Conservation (phyloP, 345 rosid species). For the Corchorus capsularis region DNA sequence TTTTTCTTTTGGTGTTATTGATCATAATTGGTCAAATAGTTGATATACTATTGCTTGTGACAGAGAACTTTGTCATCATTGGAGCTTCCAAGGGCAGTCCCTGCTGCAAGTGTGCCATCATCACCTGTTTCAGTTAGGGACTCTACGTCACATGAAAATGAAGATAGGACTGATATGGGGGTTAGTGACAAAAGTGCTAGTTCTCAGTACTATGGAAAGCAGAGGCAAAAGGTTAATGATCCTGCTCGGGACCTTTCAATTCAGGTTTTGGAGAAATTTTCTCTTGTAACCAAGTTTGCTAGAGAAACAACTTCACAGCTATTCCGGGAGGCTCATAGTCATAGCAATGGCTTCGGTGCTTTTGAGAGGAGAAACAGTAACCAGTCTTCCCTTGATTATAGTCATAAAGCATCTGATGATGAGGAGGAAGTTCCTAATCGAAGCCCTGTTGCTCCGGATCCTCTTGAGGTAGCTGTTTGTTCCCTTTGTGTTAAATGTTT, state of each 20-base stretch:
- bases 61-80: conserved; percentile 89
- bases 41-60: conserved; percentile 26
- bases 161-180: conserved; percentile 42
- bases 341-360: conserved; percentile 59
- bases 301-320: conserved; percentile 90
- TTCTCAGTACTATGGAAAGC: conserved; percentile 54
- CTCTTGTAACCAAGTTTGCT: conserved; percentile 93
- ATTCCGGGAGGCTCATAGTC: conserved; percentile 60
- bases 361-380: conserved; percentile 54
- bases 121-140: conserved; percentile 42
- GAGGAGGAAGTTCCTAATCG: conserved; percentile 43
- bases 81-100: conserved; percentile 83
- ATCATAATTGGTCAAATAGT: neutral
- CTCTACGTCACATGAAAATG: conserved; percentile 47
- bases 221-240: conserved; percentile 68
- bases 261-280: conserved; percentile 87
- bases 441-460: conserved; percentile 67
- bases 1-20: neutral
- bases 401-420: conserved; percentile 41
- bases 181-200: conserved; percentile 34
- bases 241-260: conserved; percentile 91
- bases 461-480: conserved; percentile 66
- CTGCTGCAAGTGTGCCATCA: conserved; percentile 60
- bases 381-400: conserved; percentile 42
- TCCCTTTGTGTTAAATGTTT: neutral